Evolutionary conservation across 176 grass and related monocot species (phyloP).

Genomic region (Oryza brachyantha): DNA sequence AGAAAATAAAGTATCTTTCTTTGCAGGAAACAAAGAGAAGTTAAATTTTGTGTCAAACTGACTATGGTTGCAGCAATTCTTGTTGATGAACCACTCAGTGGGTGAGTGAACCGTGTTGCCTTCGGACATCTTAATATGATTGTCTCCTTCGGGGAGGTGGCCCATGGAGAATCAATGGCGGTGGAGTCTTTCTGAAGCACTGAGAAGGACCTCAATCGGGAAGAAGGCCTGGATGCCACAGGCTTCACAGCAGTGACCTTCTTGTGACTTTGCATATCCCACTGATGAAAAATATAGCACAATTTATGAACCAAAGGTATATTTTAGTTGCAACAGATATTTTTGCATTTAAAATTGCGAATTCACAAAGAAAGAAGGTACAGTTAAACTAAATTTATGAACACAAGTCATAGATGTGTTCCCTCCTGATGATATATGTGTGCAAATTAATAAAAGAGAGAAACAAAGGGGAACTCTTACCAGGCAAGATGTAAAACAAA

Average conservation of each 20-base stretch:
- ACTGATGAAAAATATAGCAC: neutral
- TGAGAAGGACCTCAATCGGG: conserved; percentile 7
- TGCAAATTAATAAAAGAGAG: neutral
- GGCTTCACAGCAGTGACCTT: conserved; percentile 50
- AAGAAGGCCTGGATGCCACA: conserved; percentile 50
- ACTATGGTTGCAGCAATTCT: conserved; percentile 27
- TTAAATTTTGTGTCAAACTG: conserved; percentile 4
- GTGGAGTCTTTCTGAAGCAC: conserved; percentile 32
- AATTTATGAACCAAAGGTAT: neutral
- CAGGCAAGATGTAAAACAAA: neutral
- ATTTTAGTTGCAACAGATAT: neutral
- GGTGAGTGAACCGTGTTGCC: conserved; percentile 24
- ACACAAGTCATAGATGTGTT: neutral
- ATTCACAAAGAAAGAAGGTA: neutral
- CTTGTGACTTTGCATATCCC: conserved; percentile 39
- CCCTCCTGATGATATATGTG: neutral
- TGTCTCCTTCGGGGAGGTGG: neutral
- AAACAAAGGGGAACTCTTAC: neutral
- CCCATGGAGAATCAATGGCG: conserved; percentile 1
- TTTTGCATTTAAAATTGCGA: neutral
- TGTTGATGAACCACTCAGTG: neutral
- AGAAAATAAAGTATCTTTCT: neutral
- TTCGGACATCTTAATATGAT: conserved; percentile 43
- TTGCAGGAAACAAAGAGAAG: neutral
- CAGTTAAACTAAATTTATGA: neutral